Percentiles rank a stretch among this genome's conserved stretches.
Evolutionary conservation across 2,329 filamentous ascomycete species (phyloP).

Genomic region (Hysterium pulicare): DNA sequence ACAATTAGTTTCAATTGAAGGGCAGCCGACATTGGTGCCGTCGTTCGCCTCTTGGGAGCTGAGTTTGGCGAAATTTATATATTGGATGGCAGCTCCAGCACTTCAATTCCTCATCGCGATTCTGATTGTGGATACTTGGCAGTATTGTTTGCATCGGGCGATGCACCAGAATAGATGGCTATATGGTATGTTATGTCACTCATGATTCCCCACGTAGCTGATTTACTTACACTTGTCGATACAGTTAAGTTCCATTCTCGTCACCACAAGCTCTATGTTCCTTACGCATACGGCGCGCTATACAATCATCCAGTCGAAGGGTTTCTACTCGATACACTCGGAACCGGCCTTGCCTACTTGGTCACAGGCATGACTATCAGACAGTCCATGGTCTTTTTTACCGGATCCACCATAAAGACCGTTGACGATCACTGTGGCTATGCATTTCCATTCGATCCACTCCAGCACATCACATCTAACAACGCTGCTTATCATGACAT

Average conservation of each 20-base stretch:
- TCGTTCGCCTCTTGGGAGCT: constrained; percentile 85
- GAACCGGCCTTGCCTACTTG: constrained; percentile 81
- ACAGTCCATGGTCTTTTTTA: constrained; percentile 87
- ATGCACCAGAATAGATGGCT: constrained; percentile 99
- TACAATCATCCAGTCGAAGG: constrained; percentile 97
- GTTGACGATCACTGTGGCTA: constrained; percentile 98
- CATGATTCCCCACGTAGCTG: not conserved
- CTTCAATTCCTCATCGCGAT: constrained; percentile 75
- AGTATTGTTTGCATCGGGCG: constrained; percentile 91
- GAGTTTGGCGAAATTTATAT: constrained; percentile 68
- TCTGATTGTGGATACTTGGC: constrained; percentile 87
- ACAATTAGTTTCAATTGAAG: constrained; percentile 54
- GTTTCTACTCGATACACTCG: constrained; percentile 87
- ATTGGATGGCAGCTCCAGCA: constrained; percentile 72
- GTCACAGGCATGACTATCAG: constrained; percentile 76
- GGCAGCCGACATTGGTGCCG: constrained; percentile 54
- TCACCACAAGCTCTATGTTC: constrained; percentile 95
- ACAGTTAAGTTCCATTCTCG: constrained; percentile 81
- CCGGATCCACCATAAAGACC: constrained; percentile 86
- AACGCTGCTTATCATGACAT: constrained; percentile 97
- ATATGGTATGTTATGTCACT: constrained; percentile 65
- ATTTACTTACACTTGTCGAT: constrained; percentile 31
- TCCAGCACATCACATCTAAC: constrained; percentile 89
- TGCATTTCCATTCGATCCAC: constrained; percentile 87
- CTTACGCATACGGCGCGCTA: constrained; percentile 92